Percentiles rank a stretch among this genome's conserved stretches.
phyloP scores from a whole-genome alignment of 2,329 filamentous ascomycete genomes.

The Periconia sp. region DNA sequence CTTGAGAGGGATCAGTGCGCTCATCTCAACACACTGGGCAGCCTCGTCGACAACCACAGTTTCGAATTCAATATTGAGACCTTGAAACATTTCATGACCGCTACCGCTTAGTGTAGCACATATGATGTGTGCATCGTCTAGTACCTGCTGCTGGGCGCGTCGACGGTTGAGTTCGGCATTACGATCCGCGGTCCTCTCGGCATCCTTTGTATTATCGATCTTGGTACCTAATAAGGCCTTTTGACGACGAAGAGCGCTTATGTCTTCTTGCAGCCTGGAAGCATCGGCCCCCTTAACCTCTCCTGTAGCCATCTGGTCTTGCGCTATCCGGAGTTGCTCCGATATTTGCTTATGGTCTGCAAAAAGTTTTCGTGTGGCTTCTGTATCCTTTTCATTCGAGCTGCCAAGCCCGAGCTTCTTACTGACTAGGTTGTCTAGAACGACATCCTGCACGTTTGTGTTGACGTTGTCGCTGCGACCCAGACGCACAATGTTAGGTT shows the following conservation, averaged over 20 bases:
- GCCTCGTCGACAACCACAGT: conserved; percentile 98
- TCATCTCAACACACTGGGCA: conserved; percentile 96
- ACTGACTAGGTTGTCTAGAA: conserved; percentile 87
- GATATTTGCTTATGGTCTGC: conserved; percentile 63
- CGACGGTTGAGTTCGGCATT: conserved; percentile 85
- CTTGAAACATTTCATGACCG: conserved; percentile 97
- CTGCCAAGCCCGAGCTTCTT: conserved; percentile 59
- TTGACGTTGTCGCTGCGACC: conserved; percentile 94
- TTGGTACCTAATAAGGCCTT: conserved; percentile 75
- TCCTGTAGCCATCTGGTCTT: conserved; percentile 66
- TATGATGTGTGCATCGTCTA: conserved; percentile 87
- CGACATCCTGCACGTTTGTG: conserved; percentile 83
- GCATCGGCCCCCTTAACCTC: conserved; percentile 64
- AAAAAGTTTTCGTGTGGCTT: conserved; percentile 69
- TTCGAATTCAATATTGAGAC: conserved; percentile 92
- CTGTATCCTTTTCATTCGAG: conserved; percentile 45
- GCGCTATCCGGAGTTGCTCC: conserved; percentile 69
- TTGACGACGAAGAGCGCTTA: conserved; percentile 75
- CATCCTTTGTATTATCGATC: conserved; percentile 86
- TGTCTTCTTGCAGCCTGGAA: conserved; percentile 69
- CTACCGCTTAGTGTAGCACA: conserved; percentile 94
- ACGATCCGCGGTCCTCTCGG: conserved; percentile 76
- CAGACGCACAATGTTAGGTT: conserved; percentile 84
- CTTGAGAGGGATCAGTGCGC: conserved; percentile 93
- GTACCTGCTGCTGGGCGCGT: conserved; percentile 84